Evolutionary conservation across 1,139 yeast genomes (phyloP), one percentile per base, ranked within the genome.

Genomic region (Insectozyma bohioensis): DNA sequence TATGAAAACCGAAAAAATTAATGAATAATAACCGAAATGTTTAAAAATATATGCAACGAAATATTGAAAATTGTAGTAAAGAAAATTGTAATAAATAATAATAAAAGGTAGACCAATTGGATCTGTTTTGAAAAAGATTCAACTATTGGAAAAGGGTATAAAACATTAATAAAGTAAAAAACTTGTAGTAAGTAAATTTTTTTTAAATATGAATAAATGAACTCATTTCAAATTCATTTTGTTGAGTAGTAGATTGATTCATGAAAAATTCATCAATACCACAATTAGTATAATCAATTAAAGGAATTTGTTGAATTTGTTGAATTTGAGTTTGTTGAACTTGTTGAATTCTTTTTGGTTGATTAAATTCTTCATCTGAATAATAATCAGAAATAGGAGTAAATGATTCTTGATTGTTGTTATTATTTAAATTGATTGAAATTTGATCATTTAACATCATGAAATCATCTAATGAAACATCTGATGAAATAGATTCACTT

Each of bases 371-470:
- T 5, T 24, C 58, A 27, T 37, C 42, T 21, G 48, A 57, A 12
- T 58, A 47, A 28, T 44, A 48, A 30, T 54, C 62, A 3, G 61
- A 49, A 13, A 44, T 38, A 12, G 62, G 62, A 5, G 58, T 50
- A 34, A 39, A 49, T 23, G 41, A 26, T 19, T 35, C 42, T 4
- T 4, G 14, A 17, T 9, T 10, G 4, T 20, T 10, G 10, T 18
- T 6, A 8, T 35, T 31, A 16, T 35, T 33, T 33, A 42, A 42
- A 17, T 46, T 40, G 12, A 48, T 41, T 13, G 45, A 26, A 20
- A 59, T 44, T 46, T 62, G 66, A 27, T 56, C 53, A 39, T 54
- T 57, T 36, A 62, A 53, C 40, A 47, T 46, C 61, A 61, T 56
- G 37, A 58, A 55, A 34, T 59, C 64, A 29, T 63, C 64, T 34